Evolutionary conservation across 352 stramenopile genomes (phyloP).

Genomic region (Globisporangium acanthophoron): DNA sequence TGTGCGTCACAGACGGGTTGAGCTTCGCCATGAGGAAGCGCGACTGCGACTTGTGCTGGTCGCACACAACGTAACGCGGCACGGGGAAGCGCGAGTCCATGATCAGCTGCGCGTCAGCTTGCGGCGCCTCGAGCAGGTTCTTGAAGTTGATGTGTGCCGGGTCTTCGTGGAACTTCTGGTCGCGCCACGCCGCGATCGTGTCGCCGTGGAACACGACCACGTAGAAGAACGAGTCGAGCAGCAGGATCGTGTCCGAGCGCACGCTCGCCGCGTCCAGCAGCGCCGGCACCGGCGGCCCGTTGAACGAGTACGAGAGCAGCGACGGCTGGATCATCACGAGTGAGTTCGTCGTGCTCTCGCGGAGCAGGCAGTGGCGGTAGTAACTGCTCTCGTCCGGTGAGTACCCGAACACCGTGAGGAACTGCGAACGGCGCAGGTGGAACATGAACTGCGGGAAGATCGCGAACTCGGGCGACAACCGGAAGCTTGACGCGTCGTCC

Average conservation of each 20-base stretch:
- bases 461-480: constrained; percentile 95
- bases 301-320: constrained; percentile 97
- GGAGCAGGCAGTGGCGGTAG: constrained; percentile 93
- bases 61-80: constrained; percentile 98
- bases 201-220: constrained; percentile 99
- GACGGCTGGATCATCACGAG: constrained; percentile 99
- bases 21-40: constrained; percentile 99
- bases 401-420: constrained; percentile 99
- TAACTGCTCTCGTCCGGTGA: constrained; percentile 98
- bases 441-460: constrained; percentile 99
- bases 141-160: constrained; percentile 98
- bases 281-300: constrained; percentile 85
- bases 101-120: constrained; percentile 97
- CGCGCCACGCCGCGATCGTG: constrained; percentile 98
- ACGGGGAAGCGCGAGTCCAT: constrained; percentile 99
- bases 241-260: constrained; percentile 96
- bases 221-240: constrained; percentile 99
- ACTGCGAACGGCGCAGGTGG: constrained; percentile 98
- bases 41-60: constrained; percentile 99
- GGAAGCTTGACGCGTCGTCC: constrained; percentile 97
- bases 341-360: constrained; percentile 97
- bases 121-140: constrained; percentile 95
- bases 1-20: constrained; percentile 97
- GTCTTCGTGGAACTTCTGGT: constrained; percentile 94
- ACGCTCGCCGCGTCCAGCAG: constrained; percentile 90